phyloP scores from a whole-genome alignment of 306 rosid species.

The Medicago arabica region DNA sequence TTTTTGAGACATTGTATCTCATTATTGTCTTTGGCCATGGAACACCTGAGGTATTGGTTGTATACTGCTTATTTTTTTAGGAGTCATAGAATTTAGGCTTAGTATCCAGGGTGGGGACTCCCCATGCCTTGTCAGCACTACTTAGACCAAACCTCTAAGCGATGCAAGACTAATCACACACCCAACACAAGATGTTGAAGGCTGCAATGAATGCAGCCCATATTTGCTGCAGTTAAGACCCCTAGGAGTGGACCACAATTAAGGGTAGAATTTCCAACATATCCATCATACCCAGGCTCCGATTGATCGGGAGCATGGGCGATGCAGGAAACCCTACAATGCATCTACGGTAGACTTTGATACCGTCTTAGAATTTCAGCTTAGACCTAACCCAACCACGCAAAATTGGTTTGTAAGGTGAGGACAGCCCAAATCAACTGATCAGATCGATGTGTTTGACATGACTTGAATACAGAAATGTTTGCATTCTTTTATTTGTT shows the following conservation, averaged over 20 bases:
- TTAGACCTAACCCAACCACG: neutral
- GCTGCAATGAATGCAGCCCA: conserved; percentile 6
- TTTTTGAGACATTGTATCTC: conserved; percentile 91
- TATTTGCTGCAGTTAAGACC: neutral
- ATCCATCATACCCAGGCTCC: neutral
- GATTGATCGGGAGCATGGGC: neutral
- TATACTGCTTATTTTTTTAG: conserved; percentile 22
- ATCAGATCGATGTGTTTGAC: conserved; percentile 2
- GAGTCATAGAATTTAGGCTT: neutral
- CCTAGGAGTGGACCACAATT: neutral
- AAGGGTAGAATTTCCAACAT: neutral
- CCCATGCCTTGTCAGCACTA: neutral
- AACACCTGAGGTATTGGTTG: conserved; percentile 76
- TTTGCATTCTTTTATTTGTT: conserved; percentile 5
- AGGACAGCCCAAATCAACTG: neutral
- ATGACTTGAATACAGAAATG: conserved; percentile 4
- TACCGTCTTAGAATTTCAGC: neutral
- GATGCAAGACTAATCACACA: neutral
- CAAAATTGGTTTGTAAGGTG: neutral
- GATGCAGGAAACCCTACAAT: neutral
- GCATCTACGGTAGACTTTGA: neutral
- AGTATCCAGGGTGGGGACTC: neutral
- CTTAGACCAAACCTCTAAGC: neutral
- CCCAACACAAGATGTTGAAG: neutral
- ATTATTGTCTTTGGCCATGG: conserved; percentile 85